These are phyloP conservation scores for Candida tammaniensis DNA, from an alignment of 805 yeast genomes.

Conservation along the genomic window DNA sequence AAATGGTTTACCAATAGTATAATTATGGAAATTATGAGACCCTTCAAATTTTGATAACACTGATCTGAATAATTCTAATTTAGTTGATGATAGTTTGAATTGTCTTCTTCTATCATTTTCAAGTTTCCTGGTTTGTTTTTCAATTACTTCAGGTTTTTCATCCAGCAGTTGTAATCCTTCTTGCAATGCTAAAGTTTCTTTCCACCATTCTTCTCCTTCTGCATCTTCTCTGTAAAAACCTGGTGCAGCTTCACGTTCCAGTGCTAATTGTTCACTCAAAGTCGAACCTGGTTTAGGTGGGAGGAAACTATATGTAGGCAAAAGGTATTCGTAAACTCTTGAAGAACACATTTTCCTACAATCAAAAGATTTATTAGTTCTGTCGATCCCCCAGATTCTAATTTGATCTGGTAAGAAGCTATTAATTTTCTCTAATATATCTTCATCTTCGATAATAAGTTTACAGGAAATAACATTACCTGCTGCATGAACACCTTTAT, in stretches of 20 bases:
- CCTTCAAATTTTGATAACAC: constrained; percentile 78
- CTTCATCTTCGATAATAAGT: constrained; percentile 77
- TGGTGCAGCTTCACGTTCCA: constrained; percentile 53
- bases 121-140: constrained; percentile 51
- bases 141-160: constrained; percentile 1
- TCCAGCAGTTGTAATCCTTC: constrained; percentile 3
- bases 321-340: constrained; percentile 89
- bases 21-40: constrained; percentile 89
- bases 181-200: constrained; percentile 36
- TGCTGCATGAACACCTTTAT: constrained; percentile 97
- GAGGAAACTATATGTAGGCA: constrained; percentile 86
- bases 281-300: constrained; percentile 83
- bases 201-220: constrained; percentile 81
- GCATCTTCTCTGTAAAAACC: constrained; percentile 58
- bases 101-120: constrained; percentile 68
- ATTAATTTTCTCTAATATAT: constrained; percentile 73
- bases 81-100: constrained; percentile 62
- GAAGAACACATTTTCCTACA: constrained; percentile 94
- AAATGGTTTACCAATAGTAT: constrained; percentile 75
- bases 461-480: constrained; percentile 87
- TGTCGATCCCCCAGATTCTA: constrained; percentile 87
- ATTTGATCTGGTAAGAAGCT: constrained; percentile 76
- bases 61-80: constrained; percentile 60
- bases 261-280: constrained; percentile 57
- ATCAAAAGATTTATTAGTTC: constrained; percentile 89